A percentile compares a stretch with the other conserved stretches of the same genome.
Evolutionary conservation across 108 stramenopile genomes (phyloP).

Genomic region (Skeletonema marinoi): DNA sequence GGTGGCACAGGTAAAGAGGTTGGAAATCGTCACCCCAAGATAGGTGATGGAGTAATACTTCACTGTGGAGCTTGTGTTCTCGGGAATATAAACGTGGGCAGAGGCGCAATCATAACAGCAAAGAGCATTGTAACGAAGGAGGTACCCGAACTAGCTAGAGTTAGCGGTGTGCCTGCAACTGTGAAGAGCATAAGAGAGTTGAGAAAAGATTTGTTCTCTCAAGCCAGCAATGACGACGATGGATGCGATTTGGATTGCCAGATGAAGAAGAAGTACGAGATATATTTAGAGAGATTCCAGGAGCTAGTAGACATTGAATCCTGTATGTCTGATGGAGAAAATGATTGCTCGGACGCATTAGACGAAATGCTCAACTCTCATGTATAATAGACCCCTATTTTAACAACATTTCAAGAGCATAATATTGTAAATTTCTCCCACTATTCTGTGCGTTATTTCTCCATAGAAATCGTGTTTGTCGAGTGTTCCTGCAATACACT

Average conservation of each 20-base stretch:
- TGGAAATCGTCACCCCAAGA: constrained; percentile 94
- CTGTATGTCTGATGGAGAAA: neutral
- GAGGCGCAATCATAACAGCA: constrained; percentile 84
- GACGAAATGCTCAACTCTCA: neutral
- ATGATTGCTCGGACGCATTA: constrained; percentile 3
- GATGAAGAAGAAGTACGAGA: constrained; percentile 15
- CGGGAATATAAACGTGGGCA: constrained; percentile 87
- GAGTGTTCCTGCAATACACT: too few relatives aligned
- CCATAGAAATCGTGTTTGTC: too few relatives aligned
- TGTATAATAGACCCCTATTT: neutral
- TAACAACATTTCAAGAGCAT: neutral
- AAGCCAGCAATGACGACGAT: constrained; percentile 12
- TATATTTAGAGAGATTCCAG: constrained; percentile 8
- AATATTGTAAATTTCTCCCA: too few relatives aligned
- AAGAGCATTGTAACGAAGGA: constrained; percentile 77
- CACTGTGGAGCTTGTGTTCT: constrained; percentile 77
- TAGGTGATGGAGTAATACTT: constrained; percentile 79
- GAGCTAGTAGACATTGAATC: constrained; percentile 15
- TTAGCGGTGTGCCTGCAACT: constrained; percentile 75
- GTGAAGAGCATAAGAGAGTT: constrained; percentile 49
- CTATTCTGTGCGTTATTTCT: too few relatives aligned
- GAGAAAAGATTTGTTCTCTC: constrained; percentile 45
- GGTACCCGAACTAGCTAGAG: constrained; percentile 62
- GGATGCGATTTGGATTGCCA: constrained; percentile 26
- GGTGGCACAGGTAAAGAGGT: constrained; percentile 92